Evolutionary conservation across 306 rosid genomes (phyloP), one percentile per base, ranked within the genome.

Genomic region (Vigna mungo): DNA sequence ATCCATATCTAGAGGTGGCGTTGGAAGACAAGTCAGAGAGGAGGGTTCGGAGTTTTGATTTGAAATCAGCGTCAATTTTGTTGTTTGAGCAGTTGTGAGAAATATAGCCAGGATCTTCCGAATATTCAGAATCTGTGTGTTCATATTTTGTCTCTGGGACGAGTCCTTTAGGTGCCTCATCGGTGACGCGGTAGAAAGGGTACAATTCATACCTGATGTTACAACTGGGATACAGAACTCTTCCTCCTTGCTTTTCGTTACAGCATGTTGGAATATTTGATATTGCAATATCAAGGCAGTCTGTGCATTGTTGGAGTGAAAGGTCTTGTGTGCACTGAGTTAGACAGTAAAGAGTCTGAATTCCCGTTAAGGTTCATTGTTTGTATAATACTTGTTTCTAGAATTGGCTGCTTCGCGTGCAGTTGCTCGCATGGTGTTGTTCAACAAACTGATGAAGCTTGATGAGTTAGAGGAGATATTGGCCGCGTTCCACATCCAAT

Each of bases 181-280:
- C 6, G 1, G 6, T 30, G 6, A 15, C 20, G 43, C 4, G 2
- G 43, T 60, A 30, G 66, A 60, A 60, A 30, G 66, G 66, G 43
- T 60, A 60, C 6, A 14, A 1, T 30, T 60, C 21, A 60, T 60
- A 60, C 66, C 66, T 14, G 32, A 60, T 16, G 41, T 5, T 30
- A 30, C 66, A 60, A 60, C 66, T 60, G 2, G 21, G 21, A 60
- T 0, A 7, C 6, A 1, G 0, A 30, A 15, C 12, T 60, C 43
- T 60, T 30, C 4, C 66, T 60, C 66, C 66, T 30, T 0, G 5
- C 12, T 27, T 60, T 27, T 12, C 43, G 2, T 60, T 0, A 15
- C 43, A 13, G 20, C 11, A 15, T 0, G 0, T 0, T 1, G 12
- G 12, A 15, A 60, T 17, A 0, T 6, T 0, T 11, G 2, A 1